Evolutionary conservation across 148 eudicot species (phyloP), one percentile per base, ranked within the genome.

Genomic region (Dianthus caryophyllus): DNA sequence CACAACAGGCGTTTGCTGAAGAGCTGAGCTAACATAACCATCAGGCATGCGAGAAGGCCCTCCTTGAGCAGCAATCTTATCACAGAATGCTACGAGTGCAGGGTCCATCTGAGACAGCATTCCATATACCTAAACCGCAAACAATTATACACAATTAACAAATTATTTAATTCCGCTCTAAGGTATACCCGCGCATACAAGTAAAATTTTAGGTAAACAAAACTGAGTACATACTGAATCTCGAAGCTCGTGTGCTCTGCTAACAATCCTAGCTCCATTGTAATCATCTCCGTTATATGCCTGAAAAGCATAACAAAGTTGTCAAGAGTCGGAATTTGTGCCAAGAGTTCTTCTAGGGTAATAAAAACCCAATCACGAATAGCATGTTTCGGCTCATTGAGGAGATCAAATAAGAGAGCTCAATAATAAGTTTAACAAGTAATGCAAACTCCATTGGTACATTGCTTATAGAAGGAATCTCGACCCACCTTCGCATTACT

Each of bases 81-180:
- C 96, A 79, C 96, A 90, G 69, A 84, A 90, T 73, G 93, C 86
- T 71, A 82, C 89, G 67, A 95, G 82, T 41, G 91, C 91, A 59
- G 96, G 99, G 75, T 95, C 99, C 84, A 95, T 88, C 76, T 95
- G 99, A 67, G 99, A 82, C 64, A 95, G 78, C 99, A 95, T 95
- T 57, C 99, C 99, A 76, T 90, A 88, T 78, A 95, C 97, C 99
- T 90, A 73, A 54, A 75, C 55, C 67, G 13, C 68, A 62, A 21
- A 75, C 12, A 27, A 66, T 12, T 50, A 67, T 20, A 60, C 49
- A 55, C 26, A 73, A 31, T n/a, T 18, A 59, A 27, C 9, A 41
- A 46, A 24, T 26, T 26, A 57, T 21, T 31, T 17, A 33, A 56
- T 43, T 18, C 13, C 65, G 20, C 5, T 54, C 26, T 27, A 49